Base-by-base conservation (phyloP, 2,329 filamentous ascomycete genomes). In the Clarireedia homoeocarpa region DNA sequence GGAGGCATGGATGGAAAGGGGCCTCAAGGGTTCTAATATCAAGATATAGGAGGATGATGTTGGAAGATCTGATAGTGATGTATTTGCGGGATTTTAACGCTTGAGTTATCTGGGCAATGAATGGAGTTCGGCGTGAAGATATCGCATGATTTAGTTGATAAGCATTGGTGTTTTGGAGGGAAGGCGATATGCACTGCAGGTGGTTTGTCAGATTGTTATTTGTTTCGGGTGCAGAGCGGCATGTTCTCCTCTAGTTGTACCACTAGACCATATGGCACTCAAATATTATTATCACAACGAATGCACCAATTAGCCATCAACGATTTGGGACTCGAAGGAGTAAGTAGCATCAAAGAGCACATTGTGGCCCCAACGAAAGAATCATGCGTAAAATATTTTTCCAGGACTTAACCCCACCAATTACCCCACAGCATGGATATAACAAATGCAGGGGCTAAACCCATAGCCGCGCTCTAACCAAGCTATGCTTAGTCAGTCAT, bases 1-100 rank as follows among this genome's bases (percentile, higher is more conserved):
- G 75, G 77, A 0, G 77, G 76, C 3, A 30, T 61, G 7, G 73
- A 76, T 57, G 75, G 75, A 2, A 66, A 63, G 53, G 76, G 67
- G 23, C 56, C 62, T 12, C 58, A 62, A 34, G 65, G 66, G 2
- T 67, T 69, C 51, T 68, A 36, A 30, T 12, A 15, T 38, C 12
- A 24, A 48, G n/a, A 40, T 20, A 14, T 39, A 12, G 3, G 39
- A 48, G 34, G 24, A 24, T 7, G 44, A 26, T 12, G n/a, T 34
- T 14, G 10, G 9, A 34, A 38, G 30, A 47, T 23, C n/a, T 48
- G 15, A 17, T 20, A 34, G 44, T 34, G 42, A 17, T 24, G 27
- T 39, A 12, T 40, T 24, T 48, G 51, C 34, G 47, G 27, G 5
- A 6, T 27, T 12, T 40, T 48, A 10, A 26, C 20, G 26, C 48